Evolutionary conservation across 2,329 filamentous ascomycete species (phyloP), one percentile per base, ranked within the genome.

Genomic region (Ophiocordyceps unilateralis): DNA sequence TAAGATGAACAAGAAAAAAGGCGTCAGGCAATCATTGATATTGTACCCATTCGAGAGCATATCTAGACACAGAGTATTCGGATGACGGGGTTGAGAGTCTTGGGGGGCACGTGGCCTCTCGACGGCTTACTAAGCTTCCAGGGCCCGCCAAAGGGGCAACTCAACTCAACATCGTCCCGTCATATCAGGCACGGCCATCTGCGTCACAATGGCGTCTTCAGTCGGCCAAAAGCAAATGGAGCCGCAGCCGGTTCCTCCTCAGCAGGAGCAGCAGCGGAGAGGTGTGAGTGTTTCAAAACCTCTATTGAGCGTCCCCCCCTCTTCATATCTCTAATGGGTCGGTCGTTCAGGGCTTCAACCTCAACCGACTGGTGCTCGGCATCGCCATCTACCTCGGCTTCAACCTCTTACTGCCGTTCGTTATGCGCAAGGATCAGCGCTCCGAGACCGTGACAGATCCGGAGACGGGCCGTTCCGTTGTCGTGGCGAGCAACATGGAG

Each of bases 331-430:
- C n/a, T n/a, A n/a, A n/a, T n/a, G n/a, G n/a, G n/a, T n/a, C n/a
- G n/a, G n/a, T 8, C 24, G 17, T 39, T 15, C 32, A 62, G 58
- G 56, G 55, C 24, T 53, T 71, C 45, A 56, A 45, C 48, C 55
- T 68, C 43, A 62, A 55, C 46, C 72, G 69, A 49, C 59, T 76
- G 26, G 52, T 69, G 32, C 60, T 76, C 46, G 72, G 72, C 41
- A 64, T 68, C 24, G 63, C 66, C 45, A 62, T 76, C 53, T 79
- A 74, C 57, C 64, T 78, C 48, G 74, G 67, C 43, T 65, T 78
- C 58, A 77, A 81, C 55, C 59, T 73, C 44, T 53, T 70, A 44
- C 65, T 78, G 62, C 69, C 67, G 54, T 68, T 73, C 54, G 64
- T 74, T 47, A 61, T 63, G 48, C 63, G 64, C 39, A 70, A 66